A percentile compares a stretch with the other conserved stretches of the same genome.
Conservation (phyloP, 169 alveolate genomes). For the Plasmodium gonderi region DNA sequence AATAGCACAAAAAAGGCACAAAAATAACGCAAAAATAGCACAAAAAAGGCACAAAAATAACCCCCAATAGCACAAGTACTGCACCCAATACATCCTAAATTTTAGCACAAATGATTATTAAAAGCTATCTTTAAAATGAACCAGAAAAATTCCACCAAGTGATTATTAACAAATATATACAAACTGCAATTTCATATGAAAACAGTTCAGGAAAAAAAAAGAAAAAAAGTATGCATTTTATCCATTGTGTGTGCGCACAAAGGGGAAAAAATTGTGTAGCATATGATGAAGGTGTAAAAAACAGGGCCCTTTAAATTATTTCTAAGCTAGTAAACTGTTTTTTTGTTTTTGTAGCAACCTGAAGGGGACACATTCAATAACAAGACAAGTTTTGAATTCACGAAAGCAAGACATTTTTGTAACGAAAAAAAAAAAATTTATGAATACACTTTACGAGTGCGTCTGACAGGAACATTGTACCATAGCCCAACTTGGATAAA, state of each 20-base stretch:
- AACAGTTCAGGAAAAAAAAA: conserved; percentile 26
- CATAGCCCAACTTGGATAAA: background rate
- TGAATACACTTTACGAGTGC: background rate
- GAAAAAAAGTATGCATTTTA: background rate
- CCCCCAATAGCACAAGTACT: background rate
- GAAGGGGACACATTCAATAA: background rate
- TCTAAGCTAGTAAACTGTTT: background rate
- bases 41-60: too few relatives aligned
- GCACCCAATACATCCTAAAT: background rate
- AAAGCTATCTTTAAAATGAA: background rate
- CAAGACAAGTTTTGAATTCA: background rate
- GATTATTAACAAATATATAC: background rate
- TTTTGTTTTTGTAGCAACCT: background rate
- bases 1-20: too few relatives aligned
- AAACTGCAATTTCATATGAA: conserved; percentile 1
- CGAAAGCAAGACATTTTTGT: background rate
- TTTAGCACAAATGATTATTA: background rate
- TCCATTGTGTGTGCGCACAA: conserved; percentile 1
- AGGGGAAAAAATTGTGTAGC: background rate
- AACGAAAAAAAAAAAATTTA: background rate
- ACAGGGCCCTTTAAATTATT: background rate
- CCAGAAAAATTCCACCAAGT: background rate
- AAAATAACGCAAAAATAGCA: too few relatives aligned
- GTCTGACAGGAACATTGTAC: background rate
- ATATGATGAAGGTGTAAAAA: background rate